Base-by-base conservation (phyloP, 2,329 filamentous ascomycete species). In the Nemania sp. region DNA sequence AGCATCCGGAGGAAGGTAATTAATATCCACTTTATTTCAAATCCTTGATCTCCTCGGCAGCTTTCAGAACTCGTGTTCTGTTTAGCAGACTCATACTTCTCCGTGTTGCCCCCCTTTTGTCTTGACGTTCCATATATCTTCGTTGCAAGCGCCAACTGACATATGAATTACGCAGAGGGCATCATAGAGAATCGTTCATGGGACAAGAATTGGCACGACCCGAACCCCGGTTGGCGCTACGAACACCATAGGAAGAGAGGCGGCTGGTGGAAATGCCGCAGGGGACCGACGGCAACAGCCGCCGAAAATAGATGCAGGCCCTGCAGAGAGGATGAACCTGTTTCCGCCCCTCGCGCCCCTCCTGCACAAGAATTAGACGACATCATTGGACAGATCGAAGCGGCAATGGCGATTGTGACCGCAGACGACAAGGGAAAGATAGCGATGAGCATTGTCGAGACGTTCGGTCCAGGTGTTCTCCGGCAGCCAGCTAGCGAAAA, bases 241-340 rank as follows among this genome's bases (percentile, higher is more conserved):
- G 35, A 55, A 3, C 52, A 62, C 11, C 63, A 64, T 35, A 65
- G 37, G 40, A 15, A 34, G 39, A 32, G 57, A 2, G 70, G 69
- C n/a, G 70, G 70, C 13, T 70, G 53, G 62, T 72, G 69, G 69
- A 70, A 64, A 37, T 72, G 70, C 53, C 55, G 63, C 37, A 63
- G 54, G 48, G 63, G 60, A 6, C 53, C 50, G 1, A 35, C n/a
- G 25, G 63, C 60, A 37, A 40, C 52, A 17, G 42, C 21, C 6
- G 54, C 60, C 5, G 63, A 65, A 49, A 65, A 63, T 6, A 43
- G 29, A 0, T 65, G 63, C 51, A 45, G 5, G 21, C 15, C 56
- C 39, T 65, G 63, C 35, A 15, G 12, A 29, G n/a, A 54, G 5
- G 20, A 18, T 18, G 9, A 43, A 42, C 43, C 7, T 7, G 25